A percentile compares a stretch with the other conserved stretches of the same genome.
These are phyloP conservation scores for Corylus heterophylla DNA, from an alignment of 306 rosid genomes.

Conservation along the genomic window DNA sequence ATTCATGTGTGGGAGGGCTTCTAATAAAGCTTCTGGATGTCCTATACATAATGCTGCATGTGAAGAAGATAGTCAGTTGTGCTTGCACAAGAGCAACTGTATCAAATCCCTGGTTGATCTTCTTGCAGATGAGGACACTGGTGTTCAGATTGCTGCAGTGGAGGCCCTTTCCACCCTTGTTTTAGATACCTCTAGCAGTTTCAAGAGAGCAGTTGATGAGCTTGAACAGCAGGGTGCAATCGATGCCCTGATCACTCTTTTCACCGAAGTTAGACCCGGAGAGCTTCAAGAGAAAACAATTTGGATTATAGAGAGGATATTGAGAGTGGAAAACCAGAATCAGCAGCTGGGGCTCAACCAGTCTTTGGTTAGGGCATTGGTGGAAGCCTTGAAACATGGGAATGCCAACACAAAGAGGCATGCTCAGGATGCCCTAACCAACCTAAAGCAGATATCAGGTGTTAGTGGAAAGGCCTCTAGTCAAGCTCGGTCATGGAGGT, in stretches of 20 bases:
- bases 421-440: conserved; percentile 53
- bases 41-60: conserved; percentile 45
- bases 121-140: conserved; percentile 40
- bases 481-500: conserved; percentile 30
- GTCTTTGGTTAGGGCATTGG: conserved; percentile 49
- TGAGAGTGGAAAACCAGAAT: conserved; percentile 46
- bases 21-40: conserved; percentile 29
- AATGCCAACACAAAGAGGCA: conserved; percentile 41
- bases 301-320: conserved; percentile 54
- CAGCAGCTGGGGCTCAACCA: conserved; percentile 45
- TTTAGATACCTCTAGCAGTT: conserved; percentile 28
- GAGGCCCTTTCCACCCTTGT: conserved; percentile 50
- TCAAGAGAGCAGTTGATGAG: conserved; percentile 44
- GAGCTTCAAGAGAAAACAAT: conserved; percentile 55
- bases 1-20: conserved; percentile 43
- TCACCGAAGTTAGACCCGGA: conserved; percentile 36
- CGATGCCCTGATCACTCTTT: conserved; percentile 42
- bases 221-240: conserved; percentile 43
- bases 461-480: conserved; percentile 36
- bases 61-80: conserved; percentile 40
- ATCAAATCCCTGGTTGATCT: conserved; percentile 52
- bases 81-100: conserved; percentile 44
- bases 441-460: conserved; percentile 46
- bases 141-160: conserved; percentile 48
- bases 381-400: conserved; percentile 57